Evolutionary conservation across 1,284 basidiomycete genomes (phyloP).

Genomic region (Caloboletus firmus): DNA sequence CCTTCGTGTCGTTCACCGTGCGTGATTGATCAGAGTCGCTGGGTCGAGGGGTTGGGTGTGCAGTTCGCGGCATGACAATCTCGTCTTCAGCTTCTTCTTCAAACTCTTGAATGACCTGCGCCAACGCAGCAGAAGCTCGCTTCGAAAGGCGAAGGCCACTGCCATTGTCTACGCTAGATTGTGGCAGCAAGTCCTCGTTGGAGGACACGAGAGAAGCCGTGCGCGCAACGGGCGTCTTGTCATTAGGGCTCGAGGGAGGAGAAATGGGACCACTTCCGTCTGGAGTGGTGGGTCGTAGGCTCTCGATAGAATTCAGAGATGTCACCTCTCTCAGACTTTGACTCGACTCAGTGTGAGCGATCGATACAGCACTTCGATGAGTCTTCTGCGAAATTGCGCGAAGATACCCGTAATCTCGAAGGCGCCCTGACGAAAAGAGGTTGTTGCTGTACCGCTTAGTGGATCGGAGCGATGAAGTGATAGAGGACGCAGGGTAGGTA

Average conservation of each 20-base stretch:
- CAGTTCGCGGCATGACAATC: slow-evolving; percentile 68
- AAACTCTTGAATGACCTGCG: slow-evolving; percentile 70
- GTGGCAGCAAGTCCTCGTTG: slow-evolving; percentile 27
- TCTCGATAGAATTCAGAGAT: slow-evolving; percentile 45
- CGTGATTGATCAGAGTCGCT: slow-evolving; percentile 29
- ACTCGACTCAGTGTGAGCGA: slow-evolving; percentile 51
- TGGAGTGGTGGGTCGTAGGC: slow-evolving; percentile 52
- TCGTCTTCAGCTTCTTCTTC: slow-evolving; percentile 69
- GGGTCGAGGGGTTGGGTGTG: slow-evolving; percentile 44
- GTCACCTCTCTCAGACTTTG: slow-evolving; percentile 45
- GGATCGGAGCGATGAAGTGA: slow-evolving; percentile 48
- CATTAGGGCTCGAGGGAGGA: slow-evolving; percentile 54
- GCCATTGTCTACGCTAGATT: slow-evolving; percentile 29
- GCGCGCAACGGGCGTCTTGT: slow-evolving; percentile 41
- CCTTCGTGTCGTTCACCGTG: slow-evolving; percentile 19
- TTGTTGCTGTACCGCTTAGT: slow-evolving; percentile 79
- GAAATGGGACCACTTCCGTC: slow-evolving; percentile 43
- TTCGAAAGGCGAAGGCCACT: slow-evolving; percentile 40
- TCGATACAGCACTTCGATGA: slow-evolving; percentile 48
- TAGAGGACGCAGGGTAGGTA: slow-evolving; percentile 42
- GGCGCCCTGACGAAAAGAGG: slow-evolving; percentile 73
- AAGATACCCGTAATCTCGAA: slow-evolving; percentile 70
- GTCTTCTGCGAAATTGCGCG: slow-evolving; percentile 52
- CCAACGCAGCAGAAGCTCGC: slow-evolving; percentile 67
- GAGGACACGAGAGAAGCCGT: slow-evolving; percentile 40